Conservation (phyloP, 257 asterid species). For the Leonotis leonurus region DNA sequence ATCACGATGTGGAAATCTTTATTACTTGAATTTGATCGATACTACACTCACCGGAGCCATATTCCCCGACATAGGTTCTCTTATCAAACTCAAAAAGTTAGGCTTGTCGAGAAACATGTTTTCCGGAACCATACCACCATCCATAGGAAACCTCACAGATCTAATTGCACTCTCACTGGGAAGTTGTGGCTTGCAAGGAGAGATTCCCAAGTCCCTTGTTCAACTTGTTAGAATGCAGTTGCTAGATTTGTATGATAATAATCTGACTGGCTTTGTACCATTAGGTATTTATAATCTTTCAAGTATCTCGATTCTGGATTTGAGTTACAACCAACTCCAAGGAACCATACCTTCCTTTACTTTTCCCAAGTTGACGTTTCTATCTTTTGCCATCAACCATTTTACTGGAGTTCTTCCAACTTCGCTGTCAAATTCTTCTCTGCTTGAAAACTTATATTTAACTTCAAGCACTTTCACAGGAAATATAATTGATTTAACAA, state of each 20-base stretch:
- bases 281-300: neutral
- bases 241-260: neutral
- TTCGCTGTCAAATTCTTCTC: neutral
- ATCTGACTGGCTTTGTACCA: neutral
- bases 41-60: too few species aligned
- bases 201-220: neutral
- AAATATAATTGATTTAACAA: too few species aligned
- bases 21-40: too few species aligned
- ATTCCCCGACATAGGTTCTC: too few species aligned
- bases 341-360: neutral
- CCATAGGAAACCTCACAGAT: neutral
- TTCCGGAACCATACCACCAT: too few species aligned
- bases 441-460: accelerated
- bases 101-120: neutral
- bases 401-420: neutral
- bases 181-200: neutral
- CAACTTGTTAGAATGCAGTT: neutral
- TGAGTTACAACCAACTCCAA: neutral
- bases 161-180: neutral
- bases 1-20: too few species aligned
- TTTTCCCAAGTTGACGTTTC: neutral
- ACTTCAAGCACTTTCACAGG: neutral
- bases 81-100: too few species aligned
- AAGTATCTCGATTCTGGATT: neutral
- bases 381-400: too few species aligned